phyloP scores from a whole-genome alignment of 805 yeast genomes.

The Maudiozyma turicensis region DNA sequence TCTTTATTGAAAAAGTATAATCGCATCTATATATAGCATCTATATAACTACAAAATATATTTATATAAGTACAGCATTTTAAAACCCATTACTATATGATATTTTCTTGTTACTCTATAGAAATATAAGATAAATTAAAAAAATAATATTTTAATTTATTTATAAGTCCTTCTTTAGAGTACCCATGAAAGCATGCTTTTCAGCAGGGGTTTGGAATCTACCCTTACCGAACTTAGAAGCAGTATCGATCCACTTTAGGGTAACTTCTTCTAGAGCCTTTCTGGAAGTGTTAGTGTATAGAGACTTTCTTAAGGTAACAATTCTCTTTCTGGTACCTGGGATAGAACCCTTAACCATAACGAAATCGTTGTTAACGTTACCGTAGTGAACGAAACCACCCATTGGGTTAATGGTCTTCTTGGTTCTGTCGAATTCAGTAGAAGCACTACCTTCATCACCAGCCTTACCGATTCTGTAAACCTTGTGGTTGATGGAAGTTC shows the following conservation, averaged over 20 bases:
- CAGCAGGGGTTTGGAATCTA: constrained; percentile 99
- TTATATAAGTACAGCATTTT: neutral
- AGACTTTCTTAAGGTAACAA: constrained; percentile 97
- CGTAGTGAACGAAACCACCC: constrained; percentile 99
- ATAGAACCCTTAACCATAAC: constrained; percentile 96
- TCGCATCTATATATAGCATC: constrained; percentile 1
- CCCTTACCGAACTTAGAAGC: constrained; percentile 99
- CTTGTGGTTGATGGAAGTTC: constrained; percentile 99
- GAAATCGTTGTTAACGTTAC: constrained; percentile 95
- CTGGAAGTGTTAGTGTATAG: constrained; percentile 96
- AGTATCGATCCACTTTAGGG: constrained; percentile 99
- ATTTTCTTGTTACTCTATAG: no score
- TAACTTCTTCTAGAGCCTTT: constrained; percentile 92
- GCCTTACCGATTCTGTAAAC: constrained; percentile 98
- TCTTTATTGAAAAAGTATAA: constrained; percentile 3
- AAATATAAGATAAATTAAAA: neutral
- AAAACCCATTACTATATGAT: neutral
- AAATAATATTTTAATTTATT: constrained; percentile 9
- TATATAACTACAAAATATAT: neutral
- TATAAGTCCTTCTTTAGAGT: constrained; percentile 96
- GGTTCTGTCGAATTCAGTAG: constrained; percentile 98
- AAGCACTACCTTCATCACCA: constrained; percentile 87
- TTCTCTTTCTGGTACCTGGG: constrained; percentile 99
- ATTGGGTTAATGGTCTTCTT: constrained; percentile 98
- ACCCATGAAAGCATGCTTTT: constrained; percentile 99